Conservation (phyloP, 257 asterid genomes). For the Avicennia marina region DNA sequence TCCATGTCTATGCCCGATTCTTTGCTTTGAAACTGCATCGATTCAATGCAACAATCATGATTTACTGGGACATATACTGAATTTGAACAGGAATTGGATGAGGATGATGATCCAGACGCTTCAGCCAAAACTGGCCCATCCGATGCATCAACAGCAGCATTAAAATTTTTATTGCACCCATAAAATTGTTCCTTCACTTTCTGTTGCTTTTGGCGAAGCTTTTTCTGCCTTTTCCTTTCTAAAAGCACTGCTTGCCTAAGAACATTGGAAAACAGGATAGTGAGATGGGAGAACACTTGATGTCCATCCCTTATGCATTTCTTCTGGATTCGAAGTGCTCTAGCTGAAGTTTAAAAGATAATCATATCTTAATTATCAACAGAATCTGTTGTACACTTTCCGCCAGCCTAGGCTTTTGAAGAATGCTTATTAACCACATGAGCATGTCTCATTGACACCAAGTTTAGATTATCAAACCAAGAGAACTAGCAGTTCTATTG, state of each 20-base stretch:
- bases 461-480: no score
- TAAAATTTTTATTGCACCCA: constrained; percentile 28
- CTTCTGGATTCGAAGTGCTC: no score
- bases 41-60: constrained; percentile 26
- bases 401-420: no score
- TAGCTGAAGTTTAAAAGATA: no score
- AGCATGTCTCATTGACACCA: no score
- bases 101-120: constrained; percentile 36
- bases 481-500: no score
- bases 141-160: constrained; percentile 28
- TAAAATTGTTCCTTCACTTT: constrained; percentile 47
- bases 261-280: constrained; percentile 17
- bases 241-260: constrained; percentile 61
- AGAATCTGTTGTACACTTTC: no score
- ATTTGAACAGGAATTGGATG: constrained; percentile 37
- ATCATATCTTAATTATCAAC: no score
- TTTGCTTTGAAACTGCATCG: constrained; percentile 34
- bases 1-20: constrained; percentile 38
- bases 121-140: constrained; percentile 42
- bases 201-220: constrained; percentile 82
- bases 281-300: not conserved
- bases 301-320: no score
- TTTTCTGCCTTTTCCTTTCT: constrained; percentile 75
- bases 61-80: constrained; percentile 29
- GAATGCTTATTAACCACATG: no score